Evolutionary conservation across 495 filamentous ascomycete genomes (phyloP), one percentile per base, ranked within the genome.

Genomic region (Niebla homalea): DNA sequence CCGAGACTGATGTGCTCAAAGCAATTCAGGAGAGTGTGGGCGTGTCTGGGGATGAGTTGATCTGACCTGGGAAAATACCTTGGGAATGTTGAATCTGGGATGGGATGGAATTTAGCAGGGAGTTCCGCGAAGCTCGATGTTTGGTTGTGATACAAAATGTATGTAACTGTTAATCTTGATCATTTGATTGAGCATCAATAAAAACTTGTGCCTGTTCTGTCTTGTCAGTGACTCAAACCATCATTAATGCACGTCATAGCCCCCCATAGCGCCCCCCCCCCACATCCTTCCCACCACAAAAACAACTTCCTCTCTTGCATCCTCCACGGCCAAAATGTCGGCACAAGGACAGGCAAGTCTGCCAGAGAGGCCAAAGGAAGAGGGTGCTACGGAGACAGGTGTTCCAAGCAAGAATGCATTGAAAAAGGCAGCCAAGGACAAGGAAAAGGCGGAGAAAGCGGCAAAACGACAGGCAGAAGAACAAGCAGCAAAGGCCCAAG

Each of bases 1-100:
- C 83, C 52, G 90, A 94, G 64, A 66, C 75, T 6, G 77, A 77
- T 39, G 79, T 96, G 16, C 63, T 79, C 37, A 66, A 72, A 56
- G 87, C 84, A 16, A 89, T 98, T 58, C 77, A 87, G 65, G 76
- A 81, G 55, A 87, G 86, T 60, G 79, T 78, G 15, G 81, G 78
- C 19, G 77, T 73, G 46, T 80, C 81, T 32, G 79, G 74, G 53
- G 87, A 93, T 62, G 85, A 87, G 57, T 64, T 90, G 58, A 71
- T 88, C 57, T 88, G 65, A 76, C 29, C 3, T 7, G 26, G 4
- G 44, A 3, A 43, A 43, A 41, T 46, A 23, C 25, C 32, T 25
- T 38, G 36, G 50, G 57, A 20, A 14, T 46, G 29, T 37, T 46
- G 36, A 43, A 49, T 21, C 12, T 25, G 25, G 54, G 53, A 36